Percentiles rank a stretch among this genome's conserved stretches.
These are phyloP conservation scores for Gossypium stocksii DNA, from an alignment of 345 rosid species.

Conservation along the genomic window DNA sequence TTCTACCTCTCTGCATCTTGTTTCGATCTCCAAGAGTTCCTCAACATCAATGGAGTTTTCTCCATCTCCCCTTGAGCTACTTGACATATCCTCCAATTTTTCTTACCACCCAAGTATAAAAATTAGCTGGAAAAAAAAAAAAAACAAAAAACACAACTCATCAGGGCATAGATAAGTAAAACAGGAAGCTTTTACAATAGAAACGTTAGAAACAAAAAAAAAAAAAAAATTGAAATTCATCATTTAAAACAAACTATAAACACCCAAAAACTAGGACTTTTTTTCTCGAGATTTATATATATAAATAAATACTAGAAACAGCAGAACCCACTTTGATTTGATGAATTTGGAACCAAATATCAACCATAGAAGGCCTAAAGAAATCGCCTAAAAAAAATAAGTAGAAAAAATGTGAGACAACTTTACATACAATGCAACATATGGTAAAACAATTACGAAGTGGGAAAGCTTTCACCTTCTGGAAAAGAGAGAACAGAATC, in stretches of 20 bases:
- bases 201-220: not conserved
- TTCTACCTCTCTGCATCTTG: constrained; percentile 49
- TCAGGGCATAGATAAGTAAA: not conserved
- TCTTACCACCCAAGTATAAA: not conserved
- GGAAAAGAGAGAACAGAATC: not conserved
- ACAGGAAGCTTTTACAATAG: not conserved
- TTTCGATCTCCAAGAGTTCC: constrained; percentile 46
- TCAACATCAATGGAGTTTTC: constrained; percentile 32
- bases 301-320: not conserved
- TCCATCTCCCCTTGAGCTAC: constrained; percentile 29
- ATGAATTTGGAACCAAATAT: not conserved
- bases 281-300: not conserved
- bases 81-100: constrained; percentile 25
- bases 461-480: constrained; percentile 3
- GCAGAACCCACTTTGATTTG: not conserved
- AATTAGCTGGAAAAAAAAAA: not conserved
- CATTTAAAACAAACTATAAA: constrained; percentile 10
- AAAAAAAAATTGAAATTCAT: not conserved
- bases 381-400: not conserved
- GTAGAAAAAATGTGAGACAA: not conserved
- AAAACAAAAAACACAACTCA: not conserved
- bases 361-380: not conserved
- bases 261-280: not conserved
- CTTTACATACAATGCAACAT: not conserved
- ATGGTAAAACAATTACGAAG: not conserved